Percentiles rank a stretch among this genome's conserved stretches.
Evolutionary conservation across 768 basidiomycete species (phyloP).

Genomic region (Podaxis sp.): DNA sequence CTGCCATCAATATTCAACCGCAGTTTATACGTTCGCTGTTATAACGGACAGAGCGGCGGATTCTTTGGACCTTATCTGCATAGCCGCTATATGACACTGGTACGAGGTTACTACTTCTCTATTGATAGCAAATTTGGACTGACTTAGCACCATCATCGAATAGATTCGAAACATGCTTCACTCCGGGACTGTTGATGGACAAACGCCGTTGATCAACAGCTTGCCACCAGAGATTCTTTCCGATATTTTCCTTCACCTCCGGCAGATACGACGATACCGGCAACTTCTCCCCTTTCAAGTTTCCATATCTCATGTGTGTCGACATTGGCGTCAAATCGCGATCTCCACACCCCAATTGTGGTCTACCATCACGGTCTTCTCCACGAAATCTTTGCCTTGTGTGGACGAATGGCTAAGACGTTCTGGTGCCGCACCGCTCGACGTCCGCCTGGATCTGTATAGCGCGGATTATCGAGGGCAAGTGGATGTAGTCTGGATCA

Average conservation of each 20-base stretch:
- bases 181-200: background rate
- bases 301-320: slow-evolving; percentile 40
- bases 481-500: slow-evolving; percentile 1
- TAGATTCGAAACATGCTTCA: background rate
- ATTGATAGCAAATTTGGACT: background rate
- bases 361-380: slow-evolving; percentile 27
- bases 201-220: slow-evolving; percentile 13
- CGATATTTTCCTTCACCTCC: slow-evolving; percentile 25
- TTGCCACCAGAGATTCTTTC: slow-evolving; percentile 32
- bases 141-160: background rate
- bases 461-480: background rate
- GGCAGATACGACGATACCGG: slow-evolving; percentile 20
- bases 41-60: too few relatives aligned
- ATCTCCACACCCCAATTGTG: slow-evolving; percentile 36
- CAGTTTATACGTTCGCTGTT: too few relatives aligned
- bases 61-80: background rate
- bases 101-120: background rate
- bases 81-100: background rate
- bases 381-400: background rate
- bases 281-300: slow-evolving; percentile 33
- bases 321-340: slow-evolving; percentile 37
- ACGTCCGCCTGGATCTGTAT: slow-evolving; percentile 10
- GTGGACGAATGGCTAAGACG: slow-evolving; percentile 12
- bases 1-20: too few relatives aligned
- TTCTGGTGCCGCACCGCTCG: slow-evolving; percentile 15